phyloP scores from a whole-genome alignment of 2,329 filamentous ascomycete species.

The Orbilia blumenaviensis region DNA sequence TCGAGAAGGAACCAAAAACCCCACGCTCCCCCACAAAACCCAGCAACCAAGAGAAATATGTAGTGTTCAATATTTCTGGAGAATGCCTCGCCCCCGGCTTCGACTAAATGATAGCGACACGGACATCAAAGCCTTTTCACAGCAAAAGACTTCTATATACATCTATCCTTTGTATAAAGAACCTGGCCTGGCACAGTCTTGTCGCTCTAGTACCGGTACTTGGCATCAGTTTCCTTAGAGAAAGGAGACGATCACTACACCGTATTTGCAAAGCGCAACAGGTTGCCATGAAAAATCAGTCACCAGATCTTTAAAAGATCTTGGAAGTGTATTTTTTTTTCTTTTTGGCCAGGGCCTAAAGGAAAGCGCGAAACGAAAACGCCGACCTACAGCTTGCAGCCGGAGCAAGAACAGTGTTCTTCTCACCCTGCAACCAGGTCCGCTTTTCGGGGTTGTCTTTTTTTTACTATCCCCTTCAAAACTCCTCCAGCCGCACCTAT shows the following conservation, averaged over 20 bases:
- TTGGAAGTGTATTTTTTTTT: conserved; percentile 15
- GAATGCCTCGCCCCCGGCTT: conserved; percentile 49
- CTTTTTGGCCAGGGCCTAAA: conserved; percentile 40
- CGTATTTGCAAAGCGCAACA: conserved; percentile 51
- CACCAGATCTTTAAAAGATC: conserved; percentile 18
- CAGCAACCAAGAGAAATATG: conserved; percentile 49
- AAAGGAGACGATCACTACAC: conserved; percentile 42
- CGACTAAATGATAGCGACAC: conserved; percentile 40
- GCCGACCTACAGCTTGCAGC: conserved; percentile 53
- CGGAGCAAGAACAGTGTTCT: conserved; percentile 38
- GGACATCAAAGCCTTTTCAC: conserved; percentile 37
- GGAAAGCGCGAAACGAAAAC: conserved; percentile 25
- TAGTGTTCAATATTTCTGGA: conserved; percentile 52
- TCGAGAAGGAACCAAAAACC: conserved; percentile 42
- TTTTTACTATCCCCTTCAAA: conserved; percentile 24
- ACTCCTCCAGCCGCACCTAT: conserved; percentile 45
- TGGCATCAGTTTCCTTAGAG: conserved; percentile 19
- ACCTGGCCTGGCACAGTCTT: conserved; percentile 50
- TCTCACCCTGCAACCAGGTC: conserved; percentile 52
- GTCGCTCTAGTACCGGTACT: conserved; percentile 49
- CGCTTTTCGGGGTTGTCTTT: conserved; percentile 31
- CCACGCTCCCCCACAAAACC: conserved; percentile 49
- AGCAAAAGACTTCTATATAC: conserved; percentile 39
- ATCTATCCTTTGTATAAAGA: conserved; percentile 31
- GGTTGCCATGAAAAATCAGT: conserved; percentile 47